Evolutionary conservation across 345 rosid genomes (phyloP), one percentile per base, ranked within the genome.

Genomic region (Excoecaria agallocha): DNA sequence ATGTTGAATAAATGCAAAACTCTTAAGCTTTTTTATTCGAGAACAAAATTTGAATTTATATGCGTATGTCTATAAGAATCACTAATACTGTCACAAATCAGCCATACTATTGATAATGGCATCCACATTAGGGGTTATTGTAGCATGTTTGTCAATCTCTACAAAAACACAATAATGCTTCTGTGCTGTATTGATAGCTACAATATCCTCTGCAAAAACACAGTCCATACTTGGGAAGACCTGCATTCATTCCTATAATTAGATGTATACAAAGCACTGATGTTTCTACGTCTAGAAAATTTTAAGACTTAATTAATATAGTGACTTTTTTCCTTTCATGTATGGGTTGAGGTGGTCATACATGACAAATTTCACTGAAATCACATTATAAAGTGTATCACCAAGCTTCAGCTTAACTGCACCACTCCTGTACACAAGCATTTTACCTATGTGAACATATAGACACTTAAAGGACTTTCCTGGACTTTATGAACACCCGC

Each of bases 391-490:
- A 39, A 87, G 84, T 46, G 74, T 82, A 63, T 91, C 93, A 43
- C 98, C 98, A 59, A 92, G 84, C 83, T 87, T 92, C 84, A 89
- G 70, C 85, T 90, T 94, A 81, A 94, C 85, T 55, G 84, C 81
- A 30, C 98, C 98, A 43, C 97, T 89, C 86, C 83, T 87, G 89
- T 92, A 94, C 68, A 94, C 90, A 51, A 86, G 71, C 88, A 94
- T 78, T 77, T 92, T 92, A 30, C 98, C 98, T 89, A 94, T 85
- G 67, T 70, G 73, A 50, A 51, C 72, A 43, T 68, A 65, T 62
- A 20, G 51, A 57, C 66, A 41, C 66, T 86, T 3, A 65, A 66
- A 8, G 83, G 24, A 43, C 35, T 72, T 12, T 81, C 96, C 74
- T 73, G 72, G 68, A 19, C 49, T 72, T 73, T 85, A 56, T 80